Percentiles rank a stretch among this genome's conserved stretches.
Conservation (phyloP, 768 basidiomycete genomes). For the Pisolithus tinctorius region DNA sequence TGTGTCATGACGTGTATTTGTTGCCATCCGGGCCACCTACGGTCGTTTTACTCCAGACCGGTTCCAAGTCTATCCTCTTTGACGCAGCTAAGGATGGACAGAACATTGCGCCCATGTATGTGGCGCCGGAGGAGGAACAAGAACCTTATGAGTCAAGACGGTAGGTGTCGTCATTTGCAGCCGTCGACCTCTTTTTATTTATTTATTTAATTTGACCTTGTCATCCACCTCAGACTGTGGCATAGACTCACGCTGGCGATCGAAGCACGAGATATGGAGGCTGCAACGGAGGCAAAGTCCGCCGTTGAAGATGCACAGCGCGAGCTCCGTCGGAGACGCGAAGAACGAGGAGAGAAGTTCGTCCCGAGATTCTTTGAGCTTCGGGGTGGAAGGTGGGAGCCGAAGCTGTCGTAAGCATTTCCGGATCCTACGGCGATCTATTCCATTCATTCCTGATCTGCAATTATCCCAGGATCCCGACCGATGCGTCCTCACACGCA, state of each 20-base stretch:
- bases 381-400: slow-evolving; percentile 73
- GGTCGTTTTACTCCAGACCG: slow-evolving; percentile 36
- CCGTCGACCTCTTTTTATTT: background rate
- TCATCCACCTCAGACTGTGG: slow-evolving; percentile 57
- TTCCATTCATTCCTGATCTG: background rate
- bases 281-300: slow-evolving; percentile 85
- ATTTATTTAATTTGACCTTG: background rate
- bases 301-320: slow-evolving; percentile 90
- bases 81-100: slow-evolving; percentile 74
- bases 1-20: background rate
- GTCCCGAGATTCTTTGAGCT: slow-evolving; percentile 78
- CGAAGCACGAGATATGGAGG: slow-evolving; percentile 83
- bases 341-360: slow-evolving; percentile 64
- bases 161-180: slow-evolving; percentile 31
- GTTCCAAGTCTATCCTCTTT: slow-evolving; percentile 71
- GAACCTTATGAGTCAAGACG: slow-evolving; percentile 86
- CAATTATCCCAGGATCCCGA: slow-evolving; percentile 49
- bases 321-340: slow-evolving; percentile 65
- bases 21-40: background rate
- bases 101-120: slow-evolving; percentile 71
- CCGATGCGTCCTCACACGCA: slow-evolving; percentile 57
- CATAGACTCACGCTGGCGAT: slow-evolving; percentile 79
- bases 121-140: slow-evolving; percentile 82
- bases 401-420: slow-evolving; percentile 61
- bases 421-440: background rate